Evolutionary conservation across 345 rosid species (phyloP), one percentile per base, ranked within the genome.

Genomic region (Pistacia integerrima): DNA sequence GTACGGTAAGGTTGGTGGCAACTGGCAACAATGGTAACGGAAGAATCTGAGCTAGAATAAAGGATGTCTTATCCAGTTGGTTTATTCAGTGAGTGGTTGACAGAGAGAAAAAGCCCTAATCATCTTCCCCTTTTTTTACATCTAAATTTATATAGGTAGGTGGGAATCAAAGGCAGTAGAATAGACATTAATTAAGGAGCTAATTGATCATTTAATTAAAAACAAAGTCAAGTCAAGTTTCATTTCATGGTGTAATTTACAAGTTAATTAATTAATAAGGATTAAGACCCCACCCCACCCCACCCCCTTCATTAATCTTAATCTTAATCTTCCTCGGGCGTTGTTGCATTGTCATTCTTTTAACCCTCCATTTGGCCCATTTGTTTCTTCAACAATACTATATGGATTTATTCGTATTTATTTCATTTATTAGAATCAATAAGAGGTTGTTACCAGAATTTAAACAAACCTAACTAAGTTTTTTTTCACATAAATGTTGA

Each of bases 201-300:
- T 36, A 41, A 58, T 12, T 41, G 12, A 30, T 30, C 9, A 36
- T 48, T 30, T n/a, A 41, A 58, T 12, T 22, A 72, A 60, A 41
- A 18, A 22, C 30, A 18, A 14, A 12, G 54, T 33, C 74, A 41
- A 72, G 20, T 58, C 74, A 59, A 20, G 28, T 25, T 56, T 46
- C 22, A 65, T 74, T 77, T 46, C 22, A 65, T 74, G 74, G 69
- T 80, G 72, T 81, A 77, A 69, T 69, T 77, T 56, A 64, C 73
- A 70, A 76, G 64, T 56, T 58, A 56, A 22, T 22, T 16, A 17
- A 62, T 22, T 5, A 66, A 17, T 35, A 14, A 33, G 18, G 18
- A 13, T 59, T 11, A 30, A 55, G 35, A 46, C 76, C 70, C 74
- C 56, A 74, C 76, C 30, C 30, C 18, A 46, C 76, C 70, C 74